Evolutionary conservation across 2,329 filamentous ascomycete genomes (phyloP), one percentile per base, ranked within the genome.

Genomic region (Clarireedia hainanense): DNA sequence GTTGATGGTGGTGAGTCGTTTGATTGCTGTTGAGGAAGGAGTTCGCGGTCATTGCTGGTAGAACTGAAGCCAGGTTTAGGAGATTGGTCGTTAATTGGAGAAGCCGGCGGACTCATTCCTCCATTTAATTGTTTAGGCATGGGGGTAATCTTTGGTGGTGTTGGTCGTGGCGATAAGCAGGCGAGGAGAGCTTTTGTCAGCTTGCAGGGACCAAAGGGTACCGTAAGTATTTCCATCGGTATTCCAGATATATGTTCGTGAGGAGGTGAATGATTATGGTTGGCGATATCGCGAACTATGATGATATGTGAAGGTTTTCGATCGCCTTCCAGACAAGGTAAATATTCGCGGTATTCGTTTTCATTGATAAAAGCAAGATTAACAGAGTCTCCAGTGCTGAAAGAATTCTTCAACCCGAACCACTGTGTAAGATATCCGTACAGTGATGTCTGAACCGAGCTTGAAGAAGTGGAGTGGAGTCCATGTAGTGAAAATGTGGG

Each of bases 171-270:
- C 50, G 24, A 54, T 40, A 49, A 10, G 9, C 43, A 54, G 34
- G 34, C 24, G n/a, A 49, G 17, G 24, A 55, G 30, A 14, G 52
- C 49, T 42, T 55, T 55, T 26, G 49, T n/a, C 15, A 55, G 23
- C 23, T 55, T 55, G 34, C 46, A 55, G 5, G 52, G 52, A 15
- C 52, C 52, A 30, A 55, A 55, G 4, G 52, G 52, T 36, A 55
- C 47, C 5, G 52, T 55, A 15, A 55, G 36, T 27, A 20, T 55
- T 15, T 55, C 52, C n/a, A 50, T 27, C 14, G 52, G 52, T 36
- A 55, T 43, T 2, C 37, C 36, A 36, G n/a, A 12, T 20, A 7
- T 14, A 15, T 46, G 36, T 36, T 10, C 27, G 6, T 50, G 36
- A 7, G 39, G 52, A 7, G 52, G 34, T 50, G 14, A 34, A 20